Conservation (phyloP, 2,329 filamentous ascomycete genomes). For the Capronia americana region DNA sequence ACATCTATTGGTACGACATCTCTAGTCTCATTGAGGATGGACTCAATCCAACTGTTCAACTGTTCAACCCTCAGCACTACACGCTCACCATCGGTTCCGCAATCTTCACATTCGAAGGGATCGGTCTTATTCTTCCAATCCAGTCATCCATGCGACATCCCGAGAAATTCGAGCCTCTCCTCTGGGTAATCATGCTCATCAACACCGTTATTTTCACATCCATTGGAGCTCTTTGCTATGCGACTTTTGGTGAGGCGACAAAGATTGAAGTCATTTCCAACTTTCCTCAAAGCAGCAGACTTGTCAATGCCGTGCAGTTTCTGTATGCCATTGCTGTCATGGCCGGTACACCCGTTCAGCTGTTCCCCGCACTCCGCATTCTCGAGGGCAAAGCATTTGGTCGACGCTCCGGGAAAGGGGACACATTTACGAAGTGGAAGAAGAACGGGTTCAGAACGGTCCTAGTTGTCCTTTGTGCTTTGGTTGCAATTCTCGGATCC, state of each 20-base stretch:
- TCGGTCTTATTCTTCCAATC: constrained; percentile 77
- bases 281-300: constrained; percentile 70
- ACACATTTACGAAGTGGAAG: constrained; percentile 72
- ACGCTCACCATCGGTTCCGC: constrained; percentile 74
- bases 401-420: constrained; percentile 71
- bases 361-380: constrained; percentile 76
- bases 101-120: constrained; percentile 81
- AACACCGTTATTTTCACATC: constrained; percentile 76
- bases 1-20: constrained; percentile 77
- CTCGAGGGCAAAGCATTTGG: constrained; percentile 72
- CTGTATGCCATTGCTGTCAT: constrained; percentile 75
- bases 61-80: constrained; percentile 73
- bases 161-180: constrained; percentile 68
- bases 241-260: constrained; percentile 72
- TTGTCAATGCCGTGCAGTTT: constrained; percentile 79
- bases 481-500: constrained; percentile 68
- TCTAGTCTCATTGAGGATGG: constrained; percentile 62
- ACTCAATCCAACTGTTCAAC: constrained; percentile 64
- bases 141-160: constrained; percentile 77
- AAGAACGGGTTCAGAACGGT: constrained; percentile 71
- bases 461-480: constrained; percentile 65
- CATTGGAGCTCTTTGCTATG: constrained; percentile 75
- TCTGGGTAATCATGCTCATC: constrained; percentile 73
- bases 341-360: constrained; percentile 75
- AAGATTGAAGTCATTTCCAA: constrained; percentile 78